Evolutionary conservation across 805 yeast genomes (phyloP).

Genomic region (Sugiyamaella boreocaroliniensis): DNA sequence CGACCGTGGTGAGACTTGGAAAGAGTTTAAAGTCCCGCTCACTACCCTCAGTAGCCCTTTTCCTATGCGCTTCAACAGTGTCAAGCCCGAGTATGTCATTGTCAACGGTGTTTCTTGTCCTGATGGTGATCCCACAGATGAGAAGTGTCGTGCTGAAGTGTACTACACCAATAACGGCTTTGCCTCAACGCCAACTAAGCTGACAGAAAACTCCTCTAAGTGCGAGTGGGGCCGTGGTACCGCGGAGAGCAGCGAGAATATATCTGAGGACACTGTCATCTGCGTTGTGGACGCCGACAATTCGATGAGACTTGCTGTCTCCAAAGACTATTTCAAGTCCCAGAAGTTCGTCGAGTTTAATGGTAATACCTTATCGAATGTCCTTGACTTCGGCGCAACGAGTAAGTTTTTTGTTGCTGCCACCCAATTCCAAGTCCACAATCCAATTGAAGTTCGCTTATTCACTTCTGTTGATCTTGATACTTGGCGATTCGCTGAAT

Average conservation of each 20-base stretch:
- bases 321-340: slow-evolving; percentile 42
- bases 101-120: slow-evolving; percentile 37
- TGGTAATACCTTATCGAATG: slow-evolving; percentile 29
- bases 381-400: slow-evolving; percentile 32
- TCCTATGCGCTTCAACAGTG: background rate
- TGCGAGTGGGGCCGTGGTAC: slow-evolving; percentile 24
- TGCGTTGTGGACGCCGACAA: slow-evolving; percentile 40
- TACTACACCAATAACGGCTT: slow-evolving; percentile 45
- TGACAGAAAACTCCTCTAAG: slow-evolving; percentile 29
- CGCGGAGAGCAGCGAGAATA: slow-evolving; percentile 24
- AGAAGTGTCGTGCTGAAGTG: slow-evolving; percentile 33
- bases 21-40: slow-evolving; percentile 30
- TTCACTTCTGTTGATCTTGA: slow-evolving; percentile 29
- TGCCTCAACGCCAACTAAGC: slow-evolving; percentile 27
- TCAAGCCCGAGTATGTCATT: slow-evolving; percentile 32
- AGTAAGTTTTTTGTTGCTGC: slow-evolving; percentile 34
- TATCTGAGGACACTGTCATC: slow-evolving; percentile 25
- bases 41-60: background rate
- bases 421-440: slow-evolving; percentile 16
- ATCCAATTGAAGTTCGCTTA: background rate
- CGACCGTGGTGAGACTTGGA: slow-evolving; percentile 41
- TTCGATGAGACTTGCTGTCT: slow-evolving; percentile 29
- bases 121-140: slow-evolving; percentile 16
- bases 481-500: slow-evolving; percentile 31
- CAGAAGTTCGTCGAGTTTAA: slow-evolving; percentile 28